Conservation (phyloP, 2,329 filamentous ascomycete genomes). For the Graphiopsis chlorocephala region DNA sequence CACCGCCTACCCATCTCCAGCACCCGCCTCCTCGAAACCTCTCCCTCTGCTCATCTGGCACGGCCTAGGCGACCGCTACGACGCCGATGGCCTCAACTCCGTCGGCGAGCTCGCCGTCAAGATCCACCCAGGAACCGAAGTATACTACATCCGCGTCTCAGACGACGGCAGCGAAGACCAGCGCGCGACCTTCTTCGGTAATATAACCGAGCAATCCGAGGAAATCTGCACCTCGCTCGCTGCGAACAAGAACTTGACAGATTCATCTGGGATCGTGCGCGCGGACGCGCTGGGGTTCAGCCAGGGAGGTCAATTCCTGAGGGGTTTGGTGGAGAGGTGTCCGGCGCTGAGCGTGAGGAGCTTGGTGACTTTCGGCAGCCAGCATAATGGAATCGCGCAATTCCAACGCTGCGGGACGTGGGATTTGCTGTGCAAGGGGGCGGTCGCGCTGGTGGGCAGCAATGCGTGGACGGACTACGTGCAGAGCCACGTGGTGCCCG, state of each 20-base stretch:
- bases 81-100: constrained; percentile 68
- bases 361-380: constrained; percentile 83
- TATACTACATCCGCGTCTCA: constrained; percentile 74
- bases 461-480: constrained; percentile 80
- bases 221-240: constrained; percentile 76
- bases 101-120: constrained; percentile 70
- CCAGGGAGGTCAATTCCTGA: constrained; percentile 94
- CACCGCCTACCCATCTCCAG: constrained; percentile 3
- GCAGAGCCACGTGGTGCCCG: constrained; percentile 78
- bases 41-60: constrained; percentile 95
- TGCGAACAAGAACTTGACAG: constrained; percentile 67
- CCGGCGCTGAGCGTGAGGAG: constrained; percentile 78
- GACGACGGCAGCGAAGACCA: constrained; percentile 67
- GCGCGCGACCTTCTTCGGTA: constrained; percentile 84
- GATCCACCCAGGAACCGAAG: constrained; percentile 76
- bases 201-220: constrained; percentile 74
- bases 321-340: constrained; percentile 85
- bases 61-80: constrained; percentile 73
- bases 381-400: constrained; percentile 86
- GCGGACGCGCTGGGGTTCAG: constrained; percentile 93
- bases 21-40: constrained; percentile 43
- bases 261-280: constrained; percentile 46
- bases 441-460: constrained; percentile 71
- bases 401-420: constrained; percentile 70
- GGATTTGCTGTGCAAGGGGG: constrained; percentile 79